Base-by-base conservation (phyloP, 805 yeast species). In the Jamesozyma piceae region DNA sequence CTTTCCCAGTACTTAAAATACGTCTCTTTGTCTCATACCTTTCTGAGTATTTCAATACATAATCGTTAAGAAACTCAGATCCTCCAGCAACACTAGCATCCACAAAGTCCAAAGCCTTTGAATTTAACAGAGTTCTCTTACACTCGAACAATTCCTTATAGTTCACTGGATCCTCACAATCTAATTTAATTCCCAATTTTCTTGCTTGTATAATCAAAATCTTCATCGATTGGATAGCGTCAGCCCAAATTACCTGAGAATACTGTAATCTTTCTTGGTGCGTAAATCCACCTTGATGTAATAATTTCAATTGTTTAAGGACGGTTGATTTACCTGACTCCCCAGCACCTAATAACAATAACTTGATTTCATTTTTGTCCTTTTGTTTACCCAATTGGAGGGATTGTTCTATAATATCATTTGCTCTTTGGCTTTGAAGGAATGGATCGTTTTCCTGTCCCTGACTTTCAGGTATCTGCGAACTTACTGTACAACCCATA, bases 321-420 rank as follows among this genome's bases (percentile, higher is more conserved):
- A 89, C 95, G 0, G 97, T 89, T 2, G 95, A 83, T 59, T 89
- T 89, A 5, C 97, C 97, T 40, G 90, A 80, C 58, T 89, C 97
- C 4, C 97, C 97, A 0, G 97, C 85, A 34, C 97, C 96, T 29
- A 88, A 65, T n/a, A 90, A 68, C 32, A 90, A 63, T 47, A 90
- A 68, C 58, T 82, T 86, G 29, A 82, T 73, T 50, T 75, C 80
- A 46, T 75, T 74, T 52, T 71, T 75, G 37, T 74, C 78, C 38
- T 68, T 65, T 45, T 72, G 74, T 47, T 72, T 74, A 45, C 68
- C 74, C 48, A 69, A 64, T 47, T 69, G 72, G 43, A 83, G 57
- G 15, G 77, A 65, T 53, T 78, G 80, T 49, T 82, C 89, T 40
- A 84, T 79, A 5, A 73, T 75, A 46, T 75, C 80, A 45, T 80